Base-by-base conservation (phyloP, 2,329 filamentous ascomycete genomes). In the Hymenotorrendiella dingleyae region DNA sequence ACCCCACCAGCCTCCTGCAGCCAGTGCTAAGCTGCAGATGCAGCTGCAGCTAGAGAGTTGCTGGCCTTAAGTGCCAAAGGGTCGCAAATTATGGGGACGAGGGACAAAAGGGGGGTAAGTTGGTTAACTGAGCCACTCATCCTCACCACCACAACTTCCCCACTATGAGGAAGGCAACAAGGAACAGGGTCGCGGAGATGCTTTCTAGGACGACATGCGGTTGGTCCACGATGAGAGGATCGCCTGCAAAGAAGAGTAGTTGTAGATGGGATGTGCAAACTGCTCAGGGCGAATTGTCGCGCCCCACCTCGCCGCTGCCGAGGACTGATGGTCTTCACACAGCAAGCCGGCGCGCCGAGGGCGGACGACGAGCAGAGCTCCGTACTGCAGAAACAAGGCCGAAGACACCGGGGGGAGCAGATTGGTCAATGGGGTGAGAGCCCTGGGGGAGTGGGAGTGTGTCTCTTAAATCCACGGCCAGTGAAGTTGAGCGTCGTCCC, bases 1-100 rank as follows among this genome's bases (percentile, higher is more conserved):
- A 51, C 43, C 40, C 30, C 34, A 27, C 37, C 47, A 40, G 39
- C 35, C 33, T 40, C 33, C 49, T 36, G 30, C 39, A 34, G 29
- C 38, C 30, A 26, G 23, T 20, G 12, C 17, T 10, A 19, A n/a
- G 23, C 16, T 52, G 42, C 44, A 52, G 47, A 22, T 27, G 36
- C 20, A 10, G 33, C 32, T 21, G 34, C 33, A 43, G 24, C 35
- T 19, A 22, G 27, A 21, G 19, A 38, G 20, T n/a, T n/a, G n/a
- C n/a, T n/a, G n/a, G n/a, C n/a, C n/a, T n/a, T n/a, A n/a, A n/a
- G n/a, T n/a, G n/a, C n/a, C n/a, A n/a, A n/a, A n/a, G n/a, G n/a
- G n/a, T n/a, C n/a, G n/a, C n/a, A n/a, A n/a, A n/a, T n/a, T n/a
- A n/a, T n/a, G n/a, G n/a, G n/a, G n/a, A n/a, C n/a, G n/a, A n/a